A percentile compares a stretch with the other conserved stretches of the same genome.
phyloP scores from a whole-genome alignment of 495 filamentous ascomycete species.

The Xylaria telfairii region DNA sequence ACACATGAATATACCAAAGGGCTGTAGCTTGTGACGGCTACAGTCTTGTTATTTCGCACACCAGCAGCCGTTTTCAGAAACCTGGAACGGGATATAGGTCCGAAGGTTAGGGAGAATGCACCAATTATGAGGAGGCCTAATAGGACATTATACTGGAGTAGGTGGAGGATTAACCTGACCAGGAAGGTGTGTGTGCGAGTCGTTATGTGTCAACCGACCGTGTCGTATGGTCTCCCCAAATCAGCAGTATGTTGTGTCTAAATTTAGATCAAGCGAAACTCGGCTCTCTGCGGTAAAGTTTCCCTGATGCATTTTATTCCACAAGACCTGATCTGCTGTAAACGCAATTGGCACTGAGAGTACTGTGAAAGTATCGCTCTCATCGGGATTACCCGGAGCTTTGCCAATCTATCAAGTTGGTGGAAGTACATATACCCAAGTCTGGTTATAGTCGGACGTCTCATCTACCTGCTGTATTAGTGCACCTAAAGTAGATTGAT shows the following conservation, averaged over 20 bases:
- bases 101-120: constrained; percentile 17
- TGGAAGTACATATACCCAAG: too few species aligned
- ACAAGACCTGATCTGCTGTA: neutral
- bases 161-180: constrained; percentile 25
- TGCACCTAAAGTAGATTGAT: neutral
- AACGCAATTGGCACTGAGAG: neutral
- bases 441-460: too few species aligned
- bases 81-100: constrained; percentile 24
- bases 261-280: constrained; percentile 16
- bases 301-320: neutral
- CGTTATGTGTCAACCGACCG: constrained; percentile 12
- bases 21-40: constrained; percentile 7
- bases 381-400: constrained; percentile 6
- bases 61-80: neutral
- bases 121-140: constrained; percentile 16
- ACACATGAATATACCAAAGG: neutral
- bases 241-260: constrained; percentile 13
- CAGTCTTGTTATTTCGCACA: neutral
- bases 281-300: neutral
- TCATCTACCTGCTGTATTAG: neutral
- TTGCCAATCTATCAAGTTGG: constrained; percentile 10
- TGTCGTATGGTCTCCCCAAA: constrained; percentile 4
- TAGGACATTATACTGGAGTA: constrained; percentile 15
- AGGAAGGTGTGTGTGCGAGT: constrained; percentile 23
- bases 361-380: too few species aligned